phyloP scores from a whole-genome alignment of 108 stramenopile species.

The Skeletonema grethae region DNA sequence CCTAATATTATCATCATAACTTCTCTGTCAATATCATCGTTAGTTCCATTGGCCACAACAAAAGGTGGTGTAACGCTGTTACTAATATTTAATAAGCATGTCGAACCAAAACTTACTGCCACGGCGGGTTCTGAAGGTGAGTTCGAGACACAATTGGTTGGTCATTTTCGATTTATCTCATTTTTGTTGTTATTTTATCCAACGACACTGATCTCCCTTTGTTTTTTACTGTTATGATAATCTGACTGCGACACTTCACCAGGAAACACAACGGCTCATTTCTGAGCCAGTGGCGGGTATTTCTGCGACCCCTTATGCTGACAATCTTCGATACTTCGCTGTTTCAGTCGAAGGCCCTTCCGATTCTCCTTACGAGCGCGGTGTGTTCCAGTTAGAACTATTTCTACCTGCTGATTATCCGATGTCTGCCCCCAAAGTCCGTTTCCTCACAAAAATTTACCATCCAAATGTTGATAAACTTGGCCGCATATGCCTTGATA shows the following conservation, averaged over 20 bases:
- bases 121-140: slow-evolving; percentile 19
- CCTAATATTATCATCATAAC: too few species aligned
- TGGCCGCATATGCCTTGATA: slow-evolving; percentile 98
- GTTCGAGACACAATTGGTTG: not conserved
- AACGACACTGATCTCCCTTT: not conserved
- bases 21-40: too few species aligned
- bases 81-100: not conserved
- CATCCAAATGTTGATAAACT: slow-evolving; percentile 99
- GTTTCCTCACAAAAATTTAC: slow-evolving; percentile 98
- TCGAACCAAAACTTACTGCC: slow-evolving; percentile 18
- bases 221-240: not conserved
- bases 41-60: too few species aligned
- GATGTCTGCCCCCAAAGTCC: slow-evolving; percentile 99
- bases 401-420: slow-evolving; percentile 99
- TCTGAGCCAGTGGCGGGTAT: slow-evolving; percentile 98
- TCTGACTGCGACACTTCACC: not conserved
- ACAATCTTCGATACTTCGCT: slow-evolving; percentile 98
- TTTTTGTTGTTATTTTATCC: not conserved
- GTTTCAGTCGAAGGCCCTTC: slow-evolving; percentile 95
- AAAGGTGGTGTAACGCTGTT: too few species aligned
- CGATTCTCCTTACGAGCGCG: slow-evolving; percentile 94
- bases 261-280: slow-evolving; percentile 96
- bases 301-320: slow-evolving; percentile 95
- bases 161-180: not conserved
- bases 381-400: slow-evolving; percentile 93